Base-by-base conservation (phyloP, 176 grass and related monocot species). In the Tillandsia fasciculata region DNA sequence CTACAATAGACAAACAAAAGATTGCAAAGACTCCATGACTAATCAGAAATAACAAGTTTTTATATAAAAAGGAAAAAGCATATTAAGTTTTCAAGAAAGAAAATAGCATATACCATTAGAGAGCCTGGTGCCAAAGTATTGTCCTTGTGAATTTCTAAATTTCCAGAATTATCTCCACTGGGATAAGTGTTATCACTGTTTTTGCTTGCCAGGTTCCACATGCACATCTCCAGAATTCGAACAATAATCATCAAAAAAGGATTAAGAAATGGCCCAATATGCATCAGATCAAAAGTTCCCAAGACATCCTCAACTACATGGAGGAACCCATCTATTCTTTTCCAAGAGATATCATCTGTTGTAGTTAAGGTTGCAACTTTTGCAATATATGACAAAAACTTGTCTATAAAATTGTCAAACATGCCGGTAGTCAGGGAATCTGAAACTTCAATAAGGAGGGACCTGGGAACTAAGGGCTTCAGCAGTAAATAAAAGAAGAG, bases 221-320 rank as follows among this genome's bases (percentile, higher is more conserved):
- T 85, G 81, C 86, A 96, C 69, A 64, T 89, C 66, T 96, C 86
- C 64, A 96, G 74, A 76, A 89, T 83, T 33, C 69, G 71, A 74
- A 78, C 89, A 79, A 90, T 76, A 90, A 96, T 83, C 67, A 85
- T 85, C 70, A 96, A 64, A 50, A 96, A 63, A 81, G 61, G 64
- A 82, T 85, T 80, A 73, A 96, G 86, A 80, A 83, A 87, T 56
- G 81, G 79, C 73, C 76, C 82, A 26, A 96, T 81, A 67, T 81
- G 93, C 68, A 71, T 50, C 70, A 87, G 76, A 81, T 89, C 93
- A 85, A 96, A 96, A 52, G 77, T 90, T 72, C 49, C 47, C 66
- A 96, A 75, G 24, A 96, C 82, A 71, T 92, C 86, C 69, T 96
- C 86, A 53, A 96, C 59, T 67, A 96, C 76, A 87, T 92, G 93